Evolutionary conservation across 371 early-diverging fungal species (phyloP), one percentile per base, ranked within the genome.

Genomic region (Rhizopus sp.): DNA sequence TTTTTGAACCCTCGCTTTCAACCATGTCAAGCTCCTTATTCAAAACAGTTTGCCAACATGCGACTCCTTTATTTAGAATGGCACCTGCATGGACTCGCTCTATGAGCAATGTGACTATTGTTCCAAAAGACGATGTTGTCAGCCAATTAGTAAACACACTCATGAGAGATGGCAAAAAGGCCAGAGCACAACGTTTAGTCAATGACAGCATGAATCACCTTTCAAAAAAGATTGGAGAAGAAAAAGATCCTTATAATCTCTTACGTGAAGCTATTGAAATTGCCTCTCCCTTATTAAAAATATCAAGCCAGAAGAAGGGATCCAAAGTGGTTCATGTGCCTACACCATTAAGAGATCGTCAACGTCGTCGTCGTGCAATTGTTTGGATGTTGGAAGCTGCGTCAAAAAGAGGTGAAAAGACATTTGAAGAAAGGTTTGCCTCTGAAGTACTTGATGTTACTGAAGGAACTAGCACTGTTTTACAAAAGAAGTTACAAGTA

Each of bases 331-430:
- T 92, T 10, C 87, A 85, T 60, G 84, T 92, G 0, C 97, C 97
- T 16, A 74, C 73, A 29, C 87, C 97, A 7, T 73, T 96, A 53
- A 86, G 80, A 64, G 84, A 89, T 71, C 78, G 94, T 35, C 92
- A 93, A 72, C 78, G 93, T 42, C 73, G 85, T 48, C 85, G 94
- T 53, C 84, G 82, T 38, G 97, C 89, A 15, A 92, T 95, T 54
- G 77, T 90, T 53, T 97, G 96, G 97, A 89, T 94, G 50, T 58
- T 91, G 53, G 89, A 93, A 31, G 90, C 92, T 13, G 86, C 91
- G 0, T 70, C 77, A 9, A 87, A 80, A 56, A 78, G 91, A 47
- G 74, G 62, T 12, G 88, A 85, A 59, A 83, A 80, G 60, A 59
- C 72, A 39, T 88, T 93, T 68, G 83, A 83, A 51, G 80, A 87